Base-by-base conservation (phyloP, 805 yeast genomes). In the Nakazawaea sp. region DNA sequence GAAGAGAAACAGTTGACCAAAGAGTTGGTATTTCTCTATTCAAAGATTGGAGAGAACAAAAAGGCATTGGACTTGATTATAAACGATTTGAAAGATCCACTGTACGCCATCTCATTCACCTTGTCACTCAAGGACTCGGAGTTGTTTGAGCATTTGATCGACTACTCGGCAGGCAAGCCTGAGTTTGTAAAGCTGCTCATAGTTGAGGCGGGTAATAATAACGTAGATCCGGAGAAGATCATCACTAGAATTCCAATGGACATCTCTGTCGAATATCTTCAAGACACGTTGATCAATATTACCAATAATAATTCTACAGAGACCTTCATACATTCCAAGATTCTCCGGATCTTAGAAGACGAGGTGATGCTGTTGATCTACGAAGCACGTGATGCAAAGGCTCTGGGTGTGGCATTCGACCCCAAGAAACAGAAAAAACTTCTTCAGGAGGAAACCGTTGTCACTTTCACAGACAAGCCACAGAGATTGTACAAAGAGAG, bases 1-100 rank as follows among this genome's bases (percentile, higher is more conserved):
- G 77, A 78, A 42, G 41, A 53, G 9, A 61, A 67, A 17, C 66
- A 67, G 1, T 67, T 71, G 28, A 68, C 67, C 28, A 75, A 80
- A 28, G 97, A 90, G 50, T 64, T 88, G 28, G 95, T 92, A 0
- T 88, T 76, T 50, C 58, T 92, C 21, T 68, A 86, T 43, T 94
- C 95, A 4, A 75, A 77, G 48, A 78, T 84, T 18, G 97, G 98
- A 1, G 83, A 84, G 46, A 76, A 79, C 40, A 70, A 70, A 43
- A 72, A 75, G 43, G 97, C 97, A 0, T 59, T 90, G 48, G 70
- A 66, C 40, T 62, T 92, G 30, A 87, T 92, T 12, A 77, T 88
- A 27, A 81, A 84, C 45, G 72, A 84, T 47, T 59, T 89, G 35
- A 69, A 80, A 38, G 92, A 90, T 52, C 90, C 96, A 0, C 70